Percentiles rank a stretch among this genome's conserved stretches.
phyloP scores from a whole-genome alignment of 2,329 filamentous ascomycete genomes.

The Pseudogymnoascus sp. region DNA sequence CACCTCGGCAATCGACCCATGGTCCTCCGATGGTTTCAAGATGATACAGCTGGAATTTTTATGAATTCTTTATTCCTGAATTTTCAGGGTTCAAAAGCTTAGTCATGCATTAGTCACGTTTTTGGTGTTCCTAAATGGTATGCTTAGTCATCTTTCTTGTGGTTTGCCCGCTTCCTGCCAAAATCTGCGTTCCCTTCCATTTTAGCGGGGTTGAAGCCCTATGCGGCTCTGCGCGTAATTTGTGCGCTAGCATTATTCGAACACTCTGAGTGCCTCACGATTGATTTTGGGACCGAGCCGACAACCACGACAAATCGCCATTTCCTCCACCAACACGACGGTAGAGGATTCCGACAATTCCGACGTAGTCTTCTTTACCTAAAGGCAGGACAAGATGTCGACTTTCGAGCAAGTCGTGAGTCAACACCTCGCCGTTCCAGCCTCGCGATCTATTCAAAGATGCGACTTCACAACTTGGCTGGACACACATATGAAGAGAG shows the following conservation, averaged over 20 bases:
- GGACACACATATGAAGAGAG: background rate
- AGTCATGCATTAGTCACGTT: background rate
- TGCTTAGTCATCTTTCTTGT: background rate
- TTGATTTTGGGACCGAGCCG: constrained; percentile 19
- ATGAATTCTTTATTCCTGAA: background rate
- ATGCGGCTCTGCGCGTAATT: constrained; percentile 13
- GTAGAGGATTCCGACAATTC: constrained; percentile 31
- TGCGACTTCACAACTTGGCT: constrained; percentile 10
- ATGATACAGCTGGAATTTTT: too few relatives aligned
- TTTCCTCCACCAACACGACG: constrained; percentile 32
- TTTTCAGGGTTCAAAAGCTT: background rate
- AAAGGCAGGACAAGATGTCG: constrained; percentile 50
- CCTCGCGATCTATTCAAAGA: constrained; percentile 9
- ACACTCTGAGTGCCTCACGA: constrained; percentile 13
- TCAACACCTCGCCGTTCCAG: constrained; percentile 30
- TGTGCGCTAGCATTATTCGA: constrained; percentile 11
- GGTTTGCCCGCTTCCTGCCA: background rate
- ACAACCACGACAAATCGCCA: constrained; percentile 29
- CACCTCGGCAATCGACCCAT: background rate
- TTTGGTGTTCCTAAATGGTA: background rate
- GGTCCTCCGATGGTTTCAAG: background rate
- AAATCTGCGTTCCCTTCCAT: background rate
- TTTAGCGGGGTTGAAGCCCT: constrained; percentile 14
- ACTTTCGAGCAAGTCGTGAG: constrained; percentile 67
- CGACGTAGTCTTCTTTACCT: constrained; percentile 32